phyloP scores from a whole-genome alignment of 208 protist species.

The Naegleria gruberi region DNA sequence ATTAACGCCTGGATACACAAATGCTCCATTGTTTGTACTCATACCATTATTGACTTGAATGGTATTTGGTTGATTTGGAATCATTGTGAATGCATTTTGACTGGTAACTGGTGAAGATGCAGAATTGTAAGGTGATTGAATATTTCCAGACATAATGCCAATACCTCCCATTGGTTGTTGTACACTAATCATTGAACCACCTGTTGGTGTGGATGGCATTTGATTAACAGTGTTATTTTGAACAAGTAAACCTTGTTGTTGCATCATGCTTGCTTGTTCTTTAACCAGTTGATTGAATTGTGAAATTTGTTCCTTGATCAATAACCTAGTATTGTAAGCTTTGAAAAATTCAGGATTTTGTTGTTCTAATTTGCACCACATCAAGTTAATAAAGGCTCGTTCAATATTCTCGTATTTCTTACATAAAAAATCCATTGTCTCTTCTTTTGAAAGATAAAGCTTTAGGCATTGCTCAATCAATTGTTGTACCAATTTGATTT shows the following conservation, averaged over 20 bases:
- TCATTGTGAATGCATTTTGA: background rate
- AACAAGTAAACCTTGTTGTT: conserved; percentile 1
- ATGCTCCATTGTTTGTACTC: background rate
- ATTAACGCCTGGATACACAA: background rate
- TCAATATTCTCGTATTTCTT: background rate
- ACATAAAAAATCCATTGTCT: background rate
- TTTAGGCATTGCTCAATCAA: conserved; percentile 9
- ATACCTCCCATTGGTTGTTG: background rate
- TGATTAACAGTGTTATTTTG: background rate
- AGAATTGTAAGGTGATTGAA: background rate
- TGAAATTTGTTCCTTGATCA: conserved; percentile 36
- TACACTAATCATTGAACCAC: too few species aligned
- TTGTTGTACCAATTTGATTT: conserved; percentile 5
- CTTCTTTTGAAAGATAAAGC: background rate
- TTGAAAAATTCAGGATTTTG: conserved; percentile 34
- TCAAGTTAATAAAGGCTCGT: background rate
- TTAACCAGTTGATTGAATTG: conserved; percentile 34
- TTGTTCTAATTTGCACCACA: conserved; percentile 30
- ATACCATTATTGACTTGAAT: background rate
- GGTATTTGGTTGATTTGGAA: background rate
- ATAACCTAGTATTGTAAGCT: conserved; percentile 27
- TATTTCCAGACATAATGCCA: background rate
- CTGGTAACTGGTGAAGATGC: background rate
- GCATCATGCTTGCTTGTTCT: conserved; percentile 28
- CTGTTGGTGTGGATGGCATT: too few species aligned